Percentiles rank a stretch among this genome's conserved stretches.
Evolutionary conservation across 805 yeast genomes (phyloP).

Genomic region (Naumovozyma dairenensis): DNA sequence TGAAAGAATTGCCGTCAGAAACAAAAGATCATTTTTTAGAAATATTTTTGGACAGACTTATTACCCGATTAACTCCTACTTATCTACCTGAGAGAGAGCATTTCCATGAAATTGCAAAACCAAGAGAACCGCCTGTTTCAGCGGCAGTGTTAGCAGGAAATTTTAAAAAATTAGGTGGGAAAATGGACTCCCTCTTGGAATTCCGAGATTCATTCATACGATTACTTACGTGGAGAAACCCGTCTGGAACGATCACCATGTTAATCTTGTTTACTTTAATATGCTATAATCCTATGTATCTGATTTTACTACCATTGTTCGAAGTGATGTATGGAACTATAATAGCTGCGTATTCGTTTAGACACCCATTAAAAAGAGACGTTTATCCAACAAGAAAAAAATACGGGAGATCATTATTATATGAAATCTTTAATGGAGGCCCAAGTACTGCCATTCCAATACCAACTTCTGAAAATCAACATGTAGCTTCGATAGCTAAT

Average conservation of each 20-base stretch:
- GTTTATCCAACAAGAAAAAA: slow-evolving; percentile 35
- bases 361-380: slow-evolving; percentile 52
- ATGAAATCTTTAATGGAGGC: slow-evolving; percentile 24
- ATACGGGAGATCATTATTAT: slow-evolving; percentile 45
- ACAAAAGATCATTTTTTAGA: slow-evolving; percentile 47
- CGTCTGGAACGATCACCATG: slow-evolving; percentile 54
- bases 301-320: slow-evolving; percentile 54
- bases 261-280: slow-evolving; percentile 53
- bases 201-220: slow-evolving; percentile 53
- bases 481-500: neutral
- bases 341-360: slow-evolving; percentile 57
- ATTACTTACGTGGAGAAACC: slow-evolving; percentile 64
- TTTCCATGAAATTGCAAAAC: slow-evolving; percentile 35
- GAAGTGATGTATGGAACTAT: slow-evolving; percentile 47
- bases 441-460: slow-evolving; percentile 3
- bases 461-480: neutral
- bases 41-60: slow-evolving; percentile 42
- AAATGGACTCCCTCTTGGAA: slow-evolving; percentile 47
- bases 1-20: neutral
- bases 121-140: slow-evolving; percentile 47
- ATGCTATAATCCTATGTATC: slow-evolving; percentile 62
- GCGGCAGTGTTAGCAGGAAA: slow-evolving; percentile 46
- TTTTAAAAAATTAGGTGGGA: slow-evolving; percentile 44
- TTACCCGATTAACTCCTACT: slow-evolving; percentile 41
- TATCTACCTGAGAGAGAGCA: slow-evolving; percentile 39